Conservation (phyloP, 1,284 basidiomycete genomes). For the Malassezia vespertilionis region DNA sequence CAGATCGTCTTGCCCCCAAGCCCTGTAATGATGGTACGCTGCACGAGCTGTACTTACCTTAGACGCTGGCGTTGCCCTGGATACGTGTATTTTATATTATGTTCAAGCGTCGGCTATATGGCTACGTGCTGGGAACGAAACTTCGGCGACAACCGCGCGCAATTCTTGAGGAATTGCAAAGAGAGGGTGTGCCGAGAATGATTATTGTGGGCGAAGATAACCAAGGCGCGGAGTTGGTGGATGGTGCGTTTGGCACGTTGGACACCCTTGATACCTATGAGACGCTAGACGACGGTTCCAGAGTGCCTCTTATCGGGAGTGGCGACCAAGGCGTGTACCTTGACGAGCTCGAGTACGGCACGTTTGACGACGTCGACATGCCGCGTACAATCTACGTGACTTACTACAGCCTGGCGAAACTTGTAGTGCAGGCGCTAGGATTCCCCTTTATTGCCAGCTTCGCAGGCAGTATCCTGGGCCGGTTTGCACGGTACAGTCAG, state of each 20-base stretch:
- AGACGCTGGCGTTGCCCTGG: constrained; percentile 33
- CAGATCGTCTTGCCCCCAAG: constrained; percentile 22
- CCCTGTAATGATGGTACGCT: constrained; percentile 21
- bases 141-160: background rate
- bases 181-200: background rate
- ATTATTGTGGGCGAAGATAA: constrained; percentile 5
- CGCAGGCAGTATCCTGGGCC: constrained; percentile 28
- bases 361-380: constrained; percentile 11
- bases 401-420: constrained; percentile 22
- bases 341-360: constrained; percentile 15
- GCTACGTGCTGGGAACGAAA: constrained; percentile 22
- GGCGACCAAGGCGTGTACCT: background rate
- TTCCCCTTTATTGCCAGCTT: constrained; percentile 30
- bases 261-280: constrained; percentile 14
- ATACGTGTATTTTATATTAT: constrained; percentile 30
- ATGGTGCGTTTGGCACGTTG: constrained; percentile 12
- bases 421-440: constrained; percentile 31
- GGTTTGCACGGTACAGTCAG: constrained; percentile 14
- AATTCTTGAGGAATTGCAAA: background rate
- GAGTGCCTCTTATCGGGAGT: background rate
- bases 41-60: background rate
- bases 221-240: constrained; percentile 22
- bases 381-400: constrained; percentile 29
- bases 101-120: constrained; percentile 27
- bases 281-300: constrained; percentile 16